A percentile compares a stretch with the other conserved stretches of the same genome.
Conservation (phyloP, 495 filamentous ascomycete species). For the Aspergillus saccharolyticus region DNA sequence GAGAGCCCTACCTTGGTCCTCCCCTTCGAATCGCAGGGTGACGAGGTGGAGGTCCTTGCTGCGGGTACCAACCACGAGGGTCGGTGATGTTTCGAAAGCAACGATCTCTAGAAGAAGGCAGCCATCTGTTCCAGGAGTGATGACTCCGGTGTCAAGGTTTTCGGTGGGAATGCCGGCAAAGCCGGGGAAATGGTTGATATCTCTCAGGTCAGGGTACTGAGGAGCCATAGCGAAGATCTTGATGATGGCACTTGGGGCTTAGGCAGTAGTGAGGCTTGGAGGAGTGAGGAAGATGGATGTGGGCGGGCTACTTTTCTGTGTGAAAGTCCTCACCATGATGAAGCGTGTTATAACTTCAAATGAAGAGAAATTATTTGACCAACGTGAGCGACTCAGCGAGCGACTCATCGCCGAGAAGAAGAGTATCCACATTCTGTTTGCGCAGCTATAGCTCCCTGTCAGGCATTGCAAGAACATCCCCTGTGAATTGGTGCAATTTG, state of each 20-base stretch:
- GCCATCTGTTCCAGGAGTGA: not conserved
- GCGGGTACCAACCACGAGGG: not conserved
- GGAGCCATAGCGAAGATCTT: not conserved
- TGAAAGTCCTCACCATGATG: not conserved
- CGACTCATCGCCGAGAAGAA: not conserved
- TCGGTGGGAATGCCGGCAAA: not conserved
- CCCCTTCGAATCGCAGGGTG: not conserved
- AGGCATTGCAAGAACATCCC: not conserved
- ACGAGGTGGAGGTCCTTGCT: not conserved
- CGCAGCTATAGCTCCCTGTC: not conserved
- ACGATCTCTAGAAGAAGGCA: not conserved
- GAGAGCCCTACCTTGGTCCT: not conserved
- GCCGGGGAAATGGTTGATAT: not conserved
- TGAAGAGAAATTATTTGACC: not conserved
- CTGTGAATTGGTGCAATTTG: no score
- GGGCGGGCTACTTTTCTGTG: not conserved
- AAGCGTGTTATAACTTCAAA: not conserved
- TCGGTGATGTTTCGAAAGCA: not conserved
- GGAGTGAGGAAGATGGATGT: not conserved
- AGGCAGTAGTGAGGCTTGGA: not conserved
- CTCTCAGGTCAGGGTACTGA: not conserved
- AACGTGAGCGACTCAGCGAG: no score
- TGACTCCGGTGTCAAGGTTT: not conserved
- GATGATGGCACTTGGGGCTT: no score
- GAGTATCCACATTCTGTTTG: not conserved